Evolutionary conservation across 257 asterid genomes (phyloP).

Genomic region (Solanum sejunctum): DNA sequence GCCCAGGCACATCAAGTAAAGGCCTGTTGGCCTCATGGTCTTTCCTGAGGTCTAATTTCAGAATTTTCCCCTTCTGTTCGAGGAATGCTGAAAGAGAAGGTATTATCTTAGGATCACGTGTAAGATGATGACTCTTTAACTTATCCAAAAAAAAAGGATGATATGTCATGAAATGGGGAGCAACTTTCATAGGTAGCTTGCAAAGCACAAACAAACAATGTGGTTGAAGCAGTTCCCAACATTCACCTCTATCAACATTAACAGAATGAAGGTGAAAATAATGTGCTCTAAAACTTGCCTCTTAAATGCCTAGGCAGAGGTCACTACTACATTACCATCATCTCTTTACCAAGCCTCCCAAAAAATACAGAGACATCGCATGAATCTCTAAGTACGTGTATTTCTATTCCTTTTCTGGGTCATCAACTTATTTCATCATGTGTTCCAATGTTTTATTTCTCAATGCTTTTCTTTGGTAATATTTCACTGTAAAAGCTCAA

Average conservation of each 20-base stretch:
- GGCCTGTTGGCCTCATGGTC: not conserved
- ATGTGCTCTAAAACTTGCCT: not conserved
- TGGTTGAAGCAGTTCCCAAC: not conserved
- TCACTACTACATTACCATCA: not conserved
- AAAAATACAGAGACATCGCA: not conserved
- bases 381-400: not conserved
- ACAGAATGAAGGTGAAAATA: not conserved
- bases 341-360: not conserved
- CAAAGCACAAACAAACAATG: not conserved
- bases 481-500: not conserved
- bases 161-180: not conserved
- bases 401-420: not conserved
- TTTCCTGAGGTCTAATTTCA: not conserved
- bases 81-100: not conserved
- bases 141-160: no score
- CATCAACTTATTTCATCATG: not conserved
- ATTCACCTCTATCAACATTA: not conserved
- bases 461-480: not conserved
- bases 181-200: not conserved
- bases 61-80: not conserved
- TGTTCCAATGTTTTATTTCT: not conserved
- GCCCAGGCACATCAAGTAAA: not conserved
- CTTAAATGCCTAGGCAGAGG: not conserved
- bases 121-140: not conserved
- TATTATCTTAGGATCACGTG: not conserved